Percentiles rank a stretch among this genome's conserved stretches.
phyloP scores from a whole-genome alignment of 1,284 basidiomycete genomes.

The Rhodotorula sp. region DNA sequence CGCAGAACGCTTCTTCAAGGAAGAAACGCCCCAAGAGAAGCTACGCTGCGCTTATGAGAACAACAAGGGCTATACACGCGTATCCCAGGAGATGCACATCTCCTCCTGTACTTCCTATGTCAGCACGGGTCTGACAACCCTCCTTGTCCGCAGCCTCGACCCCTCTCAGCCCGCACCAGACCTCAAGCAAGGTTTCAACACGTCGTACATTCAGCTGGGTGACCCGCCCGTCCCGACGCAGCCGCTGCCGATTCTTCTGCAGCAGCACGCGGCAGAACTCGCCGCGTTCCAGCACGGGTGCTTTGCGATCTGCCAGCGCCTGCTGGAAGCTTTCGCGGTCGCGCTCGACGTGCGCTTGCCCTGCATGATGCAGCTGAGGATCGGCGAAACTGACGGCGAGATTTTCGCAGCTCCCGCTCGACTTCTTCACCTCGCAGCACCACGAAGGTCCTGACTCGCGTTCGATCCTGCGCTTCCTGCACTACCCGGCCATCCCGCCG shows the following conservation, averaged over 20 bases:
- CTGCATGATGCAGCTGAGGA: background rate
- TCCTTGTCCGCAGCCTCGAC: constrained; percentile 23
- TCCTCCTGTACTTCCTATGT: no score
- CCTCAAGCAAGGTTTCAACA: constrained; percentile 41
- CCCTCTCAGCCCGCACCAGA: constrained; percentile 30
- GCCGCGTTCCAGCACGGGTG: constrained; percentile 28
- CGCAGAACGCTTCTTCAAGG: constrained; percentile 33
- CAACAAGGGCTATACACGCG: constrained; percentile 36
- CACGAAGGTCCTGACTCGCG: constrained; percentile 8
- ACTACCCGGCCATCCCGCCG: constrained; percentile 32
- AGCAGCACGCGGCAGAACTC: constrained; percentile 13
- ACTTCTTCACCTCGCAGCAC: constrained; percentile 30
- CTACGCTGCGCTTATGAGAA: constrained; percentile 17
- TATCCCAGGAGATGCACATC: constrained; percentile 34
- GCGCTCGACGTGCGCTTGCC: constrained; percentile 15
- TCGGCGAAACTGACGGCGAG: accelerated
- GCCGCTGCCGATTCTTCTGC: constrained; percentile 27
- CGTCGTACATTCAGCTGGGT: constrained; percentile 12
- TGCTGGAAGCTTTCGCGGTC: constrained; percentile 35
- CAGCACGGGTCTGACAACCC: background rate
- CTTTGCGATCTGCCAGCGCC: constrained; percentile 37
- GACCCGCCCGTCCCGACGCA: constrained; percentile 16
- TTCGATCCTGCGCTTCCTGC: constrained; percentile 39
- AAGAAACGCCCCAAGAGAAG: constrained; percentile 37
- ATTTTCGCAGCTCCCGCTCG: constrained; percentile 8